Base-by-base conservation (phyloP, 2,329 filamentous ascomycete species). In the Teratosphaeria zuluensis region DNA sequence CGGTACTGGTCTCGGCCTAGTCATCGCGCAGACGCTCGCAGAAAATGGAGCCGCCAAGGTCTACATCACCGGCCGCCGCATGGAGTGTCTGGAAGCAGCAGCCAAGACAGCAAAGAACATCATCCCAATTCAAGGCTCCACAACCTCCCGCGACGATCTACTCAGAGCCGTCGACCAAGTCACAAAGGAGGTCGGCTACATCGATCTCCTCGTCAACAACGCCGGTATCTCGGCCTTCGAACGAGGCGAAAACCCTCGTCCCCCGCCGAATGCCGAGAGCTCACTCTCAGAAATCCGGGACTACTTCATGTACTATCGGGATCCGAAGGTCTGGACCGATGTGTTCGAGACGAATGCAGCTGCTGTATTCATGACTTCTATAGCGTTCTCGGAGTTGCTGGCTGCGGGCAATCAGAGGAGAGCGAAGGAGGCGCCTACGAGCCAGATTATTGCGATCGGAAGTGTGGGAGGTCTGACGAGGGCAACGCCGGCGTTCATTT, bases 141-240 rank as follows among this genome's bases (percentile, higher is more conserved):
- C 79, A 1, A 75, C 74, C 4, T 72, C 73, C 21, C 74, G 73
- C 28, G 62, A 68, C 0, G 77, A 76, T 14, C 66, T 80, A 32
- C 66, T 72, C 19, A 63, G 64, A 4, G 76, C 74, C 3, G 78
- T 75, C 12, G 68, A 72, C n/a, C 68, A 68, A 1, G 74, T 81
- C 51, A 69, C 73, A 5, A 61, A 68, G 7, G 75, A 80, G 30
- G 66, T 66, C 2, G 76, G 75, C 51, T 74, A 79, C 62, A 75
- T 82, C 58, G 79, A 83, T 64, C 73, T 82, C 28, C 70, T 82
- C 0, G 73, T 82, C 65, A 64, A 63, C 53, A 82, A 82, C 62
- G 79, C 79, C 16, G 80, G 80, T 30, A 71, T 77, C 58, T 69
- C 68, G 4, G 68, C 68, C 21, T 65, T 60, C 56, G 68, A 70